phyloP scores from a whole-genome alignment of 179 eudicot species.

The Heliamphora pulchella region DNA sequence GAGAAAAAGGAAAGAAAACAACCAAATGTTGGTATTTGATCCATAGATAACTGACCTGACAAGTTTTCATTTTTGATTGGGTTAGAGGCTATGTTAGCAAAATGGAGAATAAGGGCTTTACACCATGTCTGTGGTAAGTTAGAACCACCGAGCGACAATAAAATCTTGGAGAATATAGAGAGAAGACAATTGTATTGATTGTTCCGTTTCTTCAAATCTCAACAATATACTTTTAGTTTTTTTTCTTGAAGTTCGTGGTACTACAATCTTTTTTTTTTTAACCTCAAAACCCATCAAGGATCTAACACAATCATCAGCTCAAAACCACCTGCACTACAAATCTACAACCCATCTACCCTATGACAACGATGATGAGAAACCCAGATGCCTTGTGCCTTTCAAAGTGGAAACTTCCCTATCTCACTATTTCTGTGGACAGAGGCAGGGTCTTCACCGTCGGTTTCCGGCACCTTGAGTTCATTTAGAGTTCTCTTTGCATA shows the following conservation, averaged over 20 bases:
- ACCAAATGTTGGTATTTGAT: no score
- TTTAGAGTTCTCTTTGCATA: constrained; percentile 75
- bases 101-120: no score
- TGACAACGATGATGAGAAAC: constrained; percentile 15
- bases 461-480: constrained; percentile 45
- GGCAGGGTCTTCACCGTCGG: constrained; percentile 22
- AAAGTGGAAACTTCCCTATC: constrained; percentile 50
- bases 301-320: constrained; percentile 1
- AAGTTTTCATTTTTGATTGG: no score
- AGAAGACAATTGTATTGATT: no score
- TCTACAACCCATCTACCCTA: neutral
- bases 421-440: constrained; percentile 30
- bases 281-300: neutral
- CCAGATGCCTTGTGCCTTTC: constrained; percentile 38
- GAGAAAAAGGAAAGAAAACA: no score
- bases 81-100: no score
- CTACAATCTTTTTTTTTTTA: neutral
- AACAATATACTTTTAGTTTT: no score
- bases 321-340: neutral
- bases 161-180: no score
- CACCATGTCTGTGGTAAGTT: no score
- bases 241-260: neutral
- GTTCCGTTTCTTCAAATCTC: no score
- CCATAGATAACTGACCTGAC: no score
- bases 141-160: no score